phyloP scores from a whole-genome alignment of 2,329 filamentous ascomycete species.

The Sordariomycetes sp. region DNA sequence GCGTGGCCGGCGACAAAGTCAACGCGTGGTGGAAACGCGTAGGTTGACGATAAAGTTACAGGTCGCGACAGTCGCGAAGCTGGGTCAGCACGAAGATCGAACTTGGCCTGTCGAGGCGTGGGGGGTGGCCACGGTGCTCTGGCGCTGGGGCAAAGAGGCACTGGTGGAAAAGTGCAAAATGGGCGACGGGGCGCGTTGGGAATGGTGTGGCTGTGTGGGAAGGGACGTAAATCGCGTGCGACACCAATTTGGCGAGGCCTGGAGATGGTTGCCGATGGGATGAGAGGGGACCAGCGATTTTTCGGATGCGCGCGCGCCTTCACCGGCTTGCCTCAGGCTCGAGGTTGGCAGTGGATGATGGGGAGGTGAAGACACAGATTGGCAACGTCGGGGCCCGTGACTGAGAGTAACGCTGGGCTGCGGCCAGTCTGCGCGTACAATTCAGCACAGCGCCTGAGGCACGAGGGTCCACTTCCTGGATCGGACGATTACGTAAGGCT shows the following conservation, averaged over 20 bases:
- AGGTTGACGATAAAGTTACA: no score
- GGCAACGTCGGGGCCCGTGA: slow-evolving; percentile 26
- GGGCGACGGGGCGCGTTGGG: slow-evolving; percentile 29
- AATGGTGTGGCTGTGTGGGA: slow-evolving; percentile 27
- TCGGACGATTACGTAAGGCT: slow-evolving; percentile 4
- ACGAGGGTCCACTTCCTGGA: not conserved
- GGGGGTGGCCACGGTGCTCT: not conserved
- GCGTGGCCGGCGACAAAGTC: not conserved
- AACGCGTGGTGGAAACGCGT: not conserved
- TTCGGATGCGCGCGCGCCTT: slow-evolving; percentile 48
- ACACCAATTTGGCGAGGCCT: slow-evolving; percentile 41
- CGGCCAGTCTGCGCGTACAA: slow-evolving; percentile 3
- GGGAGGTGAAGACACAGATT: slow-evolving; percentile 42
- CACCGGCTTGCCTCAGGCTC: slow-evolving; percentile 26
- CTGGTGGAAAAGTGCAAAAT: slow-evolving; percentile 31
- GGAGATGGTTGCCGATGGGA: slow-evolving; percentile 50
- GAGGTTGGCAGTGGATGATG: slow-evolving; percentile 36
- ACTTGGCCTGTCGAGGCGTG: not conserved
- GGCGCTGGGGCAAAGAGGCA: not conserved
- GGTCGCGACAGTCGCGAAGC: not conserved
- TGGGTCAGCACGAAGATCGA: not conserved
- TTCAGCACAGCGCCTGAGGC: not conserved
- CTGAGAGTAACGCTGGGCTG: slow-evolving; percentile 35
- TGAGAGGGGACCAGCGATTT: slow-evolving; percentile 50
- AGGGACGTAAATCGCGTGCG: slow-evolving; percentile 45